Evolutionary conservation across 371 early-diverging fungal species (phyloP).

Genomic region (Mucor ambiguus): DNA sequence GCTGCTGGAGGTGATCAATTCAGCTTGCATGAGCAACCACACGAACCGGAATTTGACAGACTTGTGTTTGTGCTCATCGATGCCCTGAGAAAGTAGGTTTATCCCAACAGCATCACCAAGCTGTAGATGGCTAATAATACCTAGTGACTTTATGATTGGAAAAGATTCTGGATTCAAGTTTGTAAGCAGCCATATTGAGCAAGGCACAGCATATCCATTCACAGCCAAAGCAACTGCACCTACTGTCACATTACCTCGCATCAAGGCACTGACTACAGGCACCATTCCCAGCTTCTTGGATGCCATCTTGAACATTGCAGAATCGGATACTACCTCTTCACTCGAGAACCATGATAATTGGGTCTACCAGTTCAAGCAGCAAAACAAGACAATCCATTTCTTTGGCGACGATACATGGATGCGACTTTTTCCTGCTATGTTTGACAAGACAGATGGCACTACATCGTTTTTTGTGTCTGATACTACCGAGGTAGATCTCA

Average conservation of each 20-base stretch:
- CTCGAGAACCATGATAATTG: constrained; percentile 72
- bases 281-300: constrained; percentile 74
- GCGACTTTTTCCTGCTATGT: constrained; percentile 75
- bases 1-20: constrained; percentile 38
- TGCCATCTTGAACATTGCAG: constrained; percentile 83
- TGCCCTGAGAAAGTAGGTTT: constrained; percentile 66
- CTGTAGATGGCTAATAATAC: neutral
- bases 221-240: constrained; percentile 84
- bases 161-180: constrained; percentile 60
- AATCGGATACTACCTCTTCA: constrained; percentile 78
- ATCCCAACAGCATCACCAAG: neutral
- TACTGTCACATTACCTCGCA: constrained; percentile 93
- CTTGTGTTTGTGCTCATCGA: constrained; percentile 83
- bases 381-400: constrained; percentile 68
- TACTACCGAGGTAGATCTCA: constrained; percentile 76
- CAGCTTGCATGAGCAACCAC: constrained; percentile 1
- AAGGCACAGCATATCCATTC: constrained; percentile 60
- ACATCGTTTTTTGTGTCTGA: constrained; percentile 84
- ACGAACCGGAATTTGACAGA: constrained; percentile 64
- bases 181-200: constrained; percentile 48
- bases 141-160: constrained; percentile 78
- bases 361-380: constrained; percentile 67
- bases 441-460: constrained; percentile 72
- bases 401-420: constrained; percentile 98
- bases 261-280: constrained; percentile 95